phyloP scores from a whole-genome alignment of 176 grass and related monocot species.

The Lolium rigidum region DNA sequence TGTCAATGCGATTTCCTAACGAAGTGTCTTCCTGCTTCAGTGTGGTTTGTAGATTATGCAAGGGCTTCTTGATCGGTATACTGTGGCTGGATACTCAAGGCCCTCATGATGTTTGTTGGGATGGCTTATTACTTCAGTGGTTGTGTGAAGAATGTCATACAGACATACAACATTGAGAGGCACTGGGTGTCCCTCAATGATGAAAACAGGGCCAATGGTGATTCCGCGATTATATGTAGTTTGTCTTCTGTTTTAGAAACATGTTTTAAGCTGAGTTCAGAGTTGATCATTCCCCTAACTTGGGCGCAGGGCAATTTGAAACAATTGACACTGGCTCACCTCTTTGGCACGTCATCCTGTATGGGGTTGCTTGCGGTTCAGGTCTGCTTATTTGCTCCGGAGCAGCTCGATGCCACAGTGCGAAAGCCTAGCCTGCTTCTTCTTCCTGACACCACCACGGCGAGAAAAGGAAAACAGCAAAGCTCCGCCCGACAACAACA shows the following conservation, averaged over 20 bases:
- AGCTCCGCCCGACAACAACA: too few relatives aligned
- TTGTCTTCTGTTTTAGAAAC: not conserved
- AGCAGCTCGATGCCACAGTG: too few relatives aligned
- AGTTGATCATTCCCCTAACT: conserved; percentile 19
- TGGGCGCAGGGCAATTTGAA: conserved; percentile 59
- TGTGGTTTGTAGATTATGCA: too few relatives aligned
- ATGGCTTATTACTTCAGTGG: conserved; percentile 90
- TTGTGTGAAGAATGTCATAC: conserved; percentile 84
- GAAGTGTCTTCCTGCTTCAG: not conserved
- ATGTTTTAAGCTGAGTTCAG: not conserved
- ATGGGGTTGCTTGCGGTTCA: conserved; percentile 85
- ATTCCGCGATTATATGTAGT: conserved; percentile 24
- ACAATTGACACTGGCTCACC: conserved; percentile 81
- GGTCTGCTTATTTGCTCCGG: conserved; percentile 39
- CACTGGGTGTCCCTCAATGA: conserved; percentile 87
- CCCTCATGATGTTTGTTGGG: conserved; percentile 70
- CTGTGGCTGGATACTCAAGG: conserved; percentile 56
- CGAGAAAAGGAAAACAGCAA: too few relatives aligned
- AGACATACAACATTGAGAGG: conserved; percentile 85
- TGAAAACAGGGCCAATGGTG: conserved; percentile 85
- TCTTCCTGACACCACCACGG: too few relatives aligned
- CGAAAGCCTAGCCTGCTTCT: too few relatives aligned
- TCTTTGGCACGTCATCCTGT: conserved; percentile 90
- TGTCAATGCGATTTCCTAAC: not conserved
- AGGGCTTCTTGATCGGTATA: conserved; percentile 88